Conservation (phyloP, 2,329 filamentous ascomycete species). For the Diaporthe citrichinensis region DNA sequence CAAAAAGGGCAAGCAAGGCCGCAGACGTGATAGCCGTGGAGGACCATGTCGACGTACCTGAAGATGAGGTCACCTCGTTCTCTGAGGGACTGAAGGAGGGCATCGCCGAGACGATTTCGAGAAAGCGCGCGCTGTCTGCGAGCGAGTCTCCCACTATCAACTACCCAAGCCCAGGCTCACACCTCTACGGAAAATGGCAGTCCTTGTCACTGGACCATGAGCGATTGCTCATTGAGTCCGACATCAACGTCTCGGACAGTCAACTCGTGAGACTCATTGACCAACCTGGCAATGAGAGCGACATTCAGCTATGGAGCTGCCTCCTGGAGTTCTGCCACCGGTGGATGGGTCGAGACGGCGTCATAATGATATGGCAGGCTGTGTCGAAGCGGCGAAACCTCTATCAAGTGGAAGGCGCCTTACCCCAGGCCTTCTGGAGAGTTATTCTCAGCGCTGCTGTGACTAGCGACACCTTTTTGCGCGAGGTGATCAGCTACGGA, state of each 20-base stretch:
- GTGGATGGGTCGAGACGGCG: constrained; percentile 45
- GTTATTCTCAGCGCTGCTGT: constrained; percentile 52
- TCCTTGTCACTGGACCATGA: constrained; percentile 46
- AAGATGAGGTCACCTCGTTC: constrained; percentile 33
- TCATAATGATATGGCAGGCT: constrained; percentile 48
- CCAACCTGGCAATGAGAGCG: constrained; percentile 46
- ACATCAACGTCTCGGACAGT: constrained; percentile 38
- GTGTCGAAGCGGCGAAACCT: constrained; percentile 46
- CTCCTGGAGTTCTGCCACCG: constrained; percentile 50
- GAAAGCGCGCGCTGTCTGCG: background rate
- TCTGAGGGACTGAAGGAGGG: constrained; percentile 35
- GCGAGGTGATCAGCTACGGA: constrained; percentile 55
- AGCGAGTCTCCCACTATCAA: background rate
- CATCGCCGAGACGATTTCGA: constrained; percentile 31
- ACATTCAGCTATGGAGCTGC: constrained; percentile 51
- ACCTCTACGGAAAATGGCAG: constrained; percentile 47
- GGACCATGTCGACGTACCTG: constrained; percentile 18
- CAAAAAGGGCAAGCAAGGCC: constrained; percentile 33
- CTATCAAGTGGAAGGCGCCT: constrained; percentile 44
- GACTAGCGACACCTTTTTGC: constrained; percentile 50
- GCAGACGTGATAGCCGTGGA: constrained; percentile 36
- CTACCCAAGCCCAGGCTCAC: constrained; percentile 37
- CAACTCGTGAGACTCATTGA: constrained; percentile 45
- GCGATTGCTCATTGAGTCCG: constrained; percentile 47
- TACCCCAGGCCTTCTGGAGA: constrained; percentile 49